Evolutionary conservation across 2,329 filamentous ascomycete genomes (phyloP).

Genomic region (Fusarium oligoseptatum): DNA sequence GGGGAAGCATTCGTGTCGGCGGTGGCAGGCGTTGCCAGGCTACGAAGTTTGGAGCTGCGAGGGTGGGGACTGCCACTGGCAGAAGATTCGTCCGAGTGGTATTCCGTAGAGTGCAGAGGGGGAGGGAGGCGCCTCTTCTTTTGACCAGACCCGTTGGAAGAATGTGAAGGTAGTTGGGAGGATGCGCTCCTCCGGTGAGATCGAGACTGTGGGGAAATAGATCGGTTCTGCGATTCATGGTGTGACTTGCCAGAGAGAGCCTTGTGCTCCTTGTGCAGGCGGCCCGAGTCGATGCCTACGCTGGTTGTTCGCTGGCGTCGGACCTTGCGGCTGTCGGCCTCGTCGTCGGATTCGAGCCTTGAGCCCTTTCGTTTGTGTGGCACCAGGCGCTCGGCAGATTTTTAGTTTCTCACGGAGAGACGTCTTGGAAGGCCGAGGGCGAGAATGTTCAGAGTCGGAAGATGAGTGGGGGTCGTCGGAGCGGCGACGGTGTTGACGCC

Average conservation of each 20-base stretch:
- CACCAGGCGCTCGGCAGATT: slow-evolving; percentile 61
- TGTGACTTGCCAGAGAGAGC: slow-evolving; percentile 48
- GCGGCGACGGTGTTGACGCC: slow-evolving; percentile 50
- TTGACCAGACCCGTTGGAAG: slow-evolving; percentile 66
- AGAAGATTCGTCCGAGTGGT: slow-evolving; percentile 77
- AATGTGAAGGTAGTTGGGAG: slow-evolving; percentile 69
- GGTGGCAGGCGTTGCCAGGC: slow-evolving; percentile 67
- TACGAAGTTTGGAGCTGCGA: slow-evolving; percentile 69
- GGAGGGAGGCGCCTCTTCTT: slow-evolving; percentile 74
- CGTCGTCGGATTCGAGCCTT: slow-evolving; percentile 70
- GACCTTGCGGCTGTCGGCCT: slow-evolving; percentile 66
- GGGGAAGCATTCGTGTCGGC: slow-evolving; percentile 74
- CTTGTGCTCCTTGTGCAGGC: slow-evolving; percentile 52
- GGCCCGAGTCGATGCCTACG: slow-evolving; percentile 53
- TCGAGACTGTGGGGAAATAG: slow-evolving; percentile 70
- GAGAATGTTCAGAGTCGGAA: slow-evolving; percentile 68
- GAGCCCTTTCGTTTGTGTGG: slow-evolving; percentile 67
- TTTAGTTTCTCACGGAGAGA: slow-evolving; percentile 63
- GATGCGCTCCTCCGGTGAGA: slow-evolving; percentile 74
- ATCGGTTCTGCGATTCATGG: slow-evolving; percentile 57
- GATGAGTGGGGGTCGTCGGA: slow-evolving; percentile 59
- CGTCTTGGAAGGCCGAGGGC: slow-evolving; percentile 58
- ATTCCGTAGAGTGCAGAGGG: slow-evolving; percentile 72
- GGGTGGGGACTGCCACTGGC: slow-evolving; percentile 71
- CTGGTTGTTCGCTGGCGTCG: slow-evolving; percentile 67